Conservation (phyloP, 2,329 filamentous ascomycete genomes). For the Cytospora mali region DNA sequence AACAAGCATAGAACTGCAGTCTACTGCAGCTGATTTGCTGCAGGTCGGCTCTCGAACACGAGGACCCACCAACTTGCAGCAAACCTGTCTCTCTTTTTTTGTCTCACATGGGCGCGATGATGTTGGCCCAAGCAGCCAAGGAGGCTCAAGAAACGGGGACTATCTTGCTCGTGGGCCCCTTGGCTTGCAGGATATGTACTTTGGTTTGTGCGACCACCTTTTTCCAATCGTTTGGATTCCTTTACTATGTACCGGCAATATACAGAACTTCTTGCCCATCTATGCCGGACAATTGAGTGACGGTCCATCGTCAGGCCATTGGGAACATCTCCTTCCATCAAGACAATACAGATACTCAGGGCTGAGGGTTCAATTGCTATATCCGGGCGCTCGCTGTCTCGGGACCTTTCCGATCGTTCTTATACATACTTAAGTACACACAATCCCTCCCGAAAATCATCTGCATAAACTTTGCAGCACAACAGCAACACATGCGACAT, state of each 20-base stretch:
- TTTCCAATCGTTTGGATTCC: conserved; percentile 1
- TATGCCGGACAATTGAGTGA: no score
- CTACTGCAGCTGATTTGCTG: neutral
- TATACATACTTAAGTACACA: neutral
- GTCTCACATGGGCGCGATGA: neutral
- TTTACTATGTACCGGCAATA: no score
- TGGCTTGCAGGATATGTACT: neutral
- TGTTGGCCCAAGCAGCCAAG: neutral
- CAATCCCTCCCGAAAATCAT: neutral
- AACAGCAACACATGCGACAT: neutral
- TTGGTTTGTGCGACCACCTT: neutral
- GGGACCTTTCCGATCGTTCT: neutral
- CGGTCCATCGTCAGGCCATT: neutral
- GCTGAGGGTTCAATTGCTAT: neutral
- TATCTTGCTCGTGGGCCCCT: neutral
- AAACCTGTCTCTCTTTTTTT: conserved; percentile 1
- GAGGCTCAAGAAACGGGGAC: neutral
- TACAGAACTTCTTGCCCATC: no score
- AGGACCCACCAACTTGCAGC: neutral
- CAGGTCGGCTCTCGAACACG: neutral
- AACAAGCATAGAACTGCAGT: neutral
- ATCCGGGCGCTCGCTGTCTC: neutral
- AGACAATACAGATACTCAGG: neutral
- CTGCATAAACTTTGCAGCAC: neutral
- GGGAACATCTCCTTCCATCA: neutral